These are phyloP conservation scores for Limonium bicolor DNA, from an alignment of 148 eudicot species.

Conservation along the genomic window DNA sequence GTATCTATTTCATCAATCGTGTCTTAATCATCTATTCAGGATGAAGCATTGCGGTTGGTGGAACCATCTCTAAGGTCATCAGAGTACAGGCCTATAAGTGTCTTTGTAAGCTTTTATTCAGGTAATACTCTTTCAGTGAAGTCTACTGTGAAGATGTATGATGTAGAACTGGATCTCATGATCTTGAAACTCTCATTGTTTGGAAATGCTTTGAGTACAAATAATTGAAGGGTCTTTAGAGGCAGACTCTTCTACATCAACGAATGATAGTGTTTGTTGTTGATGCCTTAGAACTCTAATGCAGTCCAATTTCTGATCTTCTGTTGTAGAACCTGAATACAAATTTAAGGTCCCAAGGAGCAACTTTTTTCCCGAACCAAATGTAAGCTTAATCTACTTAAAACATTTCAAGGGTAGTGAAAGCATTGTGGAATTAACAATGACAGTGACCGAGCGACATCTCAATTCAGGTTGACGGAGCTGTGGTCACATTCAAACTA, in stretches of 20 bases:
- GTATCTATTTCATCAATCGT: not conserved
- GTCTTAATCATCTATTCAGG: constrained; percentile 46
- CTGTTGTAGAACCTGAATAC: constrained; percentile 89
- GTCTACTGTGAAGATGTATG: too few relatives aligned
- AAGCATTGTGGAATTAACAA: too few relatives aligned
- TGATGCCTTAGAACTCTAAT: constrained; percentile 75
- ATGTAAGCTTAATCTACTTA: too few relatives aligned
- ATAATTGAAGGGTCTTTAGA: too few relatives aligned
- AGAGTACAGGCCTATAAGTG: constrained; percentile 73
- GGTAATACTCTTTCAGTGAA: too few relatives aligned
- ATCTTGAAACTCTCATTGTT: too few relatives aligned
- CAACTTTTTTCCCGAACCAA: constrained; percentile 86
- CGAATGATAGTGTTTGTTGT: not conserved
- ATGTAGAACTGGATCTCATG: too few relatives aligned
- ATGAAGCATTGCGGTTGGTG: constrained; percentile 77
- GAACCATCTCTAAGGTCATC: constrained; percentile 59
- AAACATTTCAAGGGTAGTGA: too few relatives aligned
- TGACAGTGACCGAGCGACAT: too few relatives aligned
- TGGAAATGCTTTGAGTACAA: too few relatives aligned
- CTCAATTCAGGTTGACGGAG: constrained; percentile 69
- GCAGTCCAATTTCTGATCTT: constrained; percentile 23
- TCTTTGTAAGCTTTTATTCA: constrained; percentile 84
- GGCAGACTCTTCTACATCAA: not conserved
- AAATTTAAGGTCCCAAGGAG: constrained; percentile 69
- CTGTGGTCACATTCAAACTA: constrained; percentile 64